Evolutionary conservation across 2,329 filamentous ascomycete genomes (phyloP).

Genomic region (Beauveria australis): DNA sequence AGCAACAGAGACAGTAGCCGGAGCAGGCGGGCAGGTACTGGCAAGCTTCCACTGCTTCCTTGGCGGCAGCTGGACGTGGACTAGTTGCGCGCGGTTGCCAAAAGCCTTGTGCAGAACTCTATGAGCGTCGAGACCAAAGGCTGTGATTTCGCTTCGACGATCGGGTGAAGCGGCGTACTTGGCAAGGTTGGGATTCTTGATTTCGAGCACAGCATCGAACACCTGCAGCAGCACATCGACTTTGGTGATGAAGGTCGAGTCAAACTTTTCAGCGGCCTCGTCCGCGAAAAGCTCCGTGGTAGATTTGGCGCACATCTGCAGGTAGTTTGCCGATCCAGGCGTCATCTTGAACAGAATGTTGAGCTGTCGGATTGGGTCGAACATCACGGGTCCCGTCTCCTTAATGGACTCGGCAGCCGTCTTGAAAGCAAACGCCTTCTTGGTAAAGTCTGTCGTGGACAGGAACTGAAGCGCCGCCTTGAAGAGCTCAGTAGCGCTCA

Average conservation of each 20-base stretch:
- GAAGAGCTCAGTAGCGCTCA: constrained; percentile 90
- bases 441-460: constrained; percentile 61
- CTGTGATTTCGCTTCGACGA: constrained; percentile 33
- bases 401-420: constrained; percentile 27
- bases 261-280: constrained; percentile 69
- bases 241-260: constrained; percentile 69
- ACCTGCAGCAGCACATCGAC: constrained; percentile 45
- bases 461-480: constrained; percentile 90
- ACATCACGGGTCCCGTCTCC: constrained; percentile 59
- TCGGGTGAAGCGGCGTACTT: constrained; percentile 26
- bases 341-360: constrained; percentile 92
- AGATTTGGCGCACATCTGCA: constrained; percentile 66
- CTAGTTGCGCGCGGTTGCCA: constrained; percentile 61
- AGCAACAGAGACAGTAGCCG: constrained; percentile 48
- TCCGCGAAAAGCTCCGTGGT: constrained; percentile 71
- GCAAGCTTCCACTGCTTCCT: constrained; percentile 23
- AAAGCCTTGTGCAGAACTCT: constrained; percentile 61
- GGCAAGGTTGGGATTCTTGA: constrained; percentile 23
- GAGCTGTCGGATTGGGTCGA: constrained; percentile 63
- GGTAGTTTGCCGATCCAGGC: constrained; percentile 66
- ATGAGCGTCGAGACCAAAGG: constrained; percentile 51
- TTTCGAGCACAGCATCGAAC: constrained; percentile 41
- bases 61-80: constrained; percentile 46
- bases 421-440: constrained; percentile 51
- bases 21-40: constrained; percentile 14